Evolutionary conservation across 768 basidiomycete species (phyloP), one percentile per base, ranked within the genome.

Genomic region (Russula sp.): DNA sequence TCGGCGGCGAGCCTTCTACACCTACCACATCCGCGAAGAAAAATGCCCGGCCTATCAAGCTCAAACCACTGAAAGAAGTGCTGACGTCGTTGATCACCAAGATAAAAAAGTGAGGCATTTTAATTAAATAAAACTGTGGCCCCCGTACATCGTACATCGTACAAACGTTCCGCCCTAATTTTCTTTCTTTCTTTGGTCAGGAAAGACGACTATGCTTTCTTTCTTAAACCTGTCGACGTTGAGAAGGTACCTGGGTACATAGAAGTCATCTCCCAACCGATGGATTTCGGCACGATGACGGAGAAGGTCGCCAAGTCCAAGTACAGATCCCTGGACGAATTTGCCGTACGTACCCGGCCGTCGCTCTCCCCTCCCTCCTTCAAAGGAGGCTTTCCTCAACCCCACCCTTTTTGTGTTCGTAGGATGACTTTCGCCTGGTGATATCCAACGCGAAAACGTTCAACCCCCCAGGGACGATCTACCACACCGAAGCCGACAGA

Each of bases 251-350:
- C 85, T 13, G 84, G 84, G 1, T 88, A 88, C 67, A 62, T 77
- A 14, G 84, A 88, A 78, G 76, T 86, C 54, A 84, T 98, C 57
- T 87, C 89, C 69, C 79, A 80, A 22, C 94, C 95, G 8, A 98
- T 98, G 94, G 94, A 98, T 71, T 79, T 98, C 61, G 90, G 90
- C 0, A 94, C 94, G 0, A 89, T 98, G 79, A 76, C 86, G 22
- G 77, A 79, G 60, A 96, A 94, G 75, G 88, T 94, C 51, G 81
- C 81, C 63, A 83, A 77, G 70, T 89, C 89, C 6, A 84, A 83
- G 66, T 96, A 96, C 73, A 81, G 87, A 22, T 88, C 88, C 3
- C 74, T 92, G 54, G 90, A 92, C 62, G 90, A 92, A 49, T 92
- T 92, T 72, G 79, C 84, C 9, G 90, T 90, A 70, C 63, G n/a